A percentile compares a stretch with the other conserved stretches of the same genome.
These are phyloP conservation scores for Wickerhamiella shivajii DNA, from an alignment of 805 yeast species.

Conservation along the genomic window DNA sequence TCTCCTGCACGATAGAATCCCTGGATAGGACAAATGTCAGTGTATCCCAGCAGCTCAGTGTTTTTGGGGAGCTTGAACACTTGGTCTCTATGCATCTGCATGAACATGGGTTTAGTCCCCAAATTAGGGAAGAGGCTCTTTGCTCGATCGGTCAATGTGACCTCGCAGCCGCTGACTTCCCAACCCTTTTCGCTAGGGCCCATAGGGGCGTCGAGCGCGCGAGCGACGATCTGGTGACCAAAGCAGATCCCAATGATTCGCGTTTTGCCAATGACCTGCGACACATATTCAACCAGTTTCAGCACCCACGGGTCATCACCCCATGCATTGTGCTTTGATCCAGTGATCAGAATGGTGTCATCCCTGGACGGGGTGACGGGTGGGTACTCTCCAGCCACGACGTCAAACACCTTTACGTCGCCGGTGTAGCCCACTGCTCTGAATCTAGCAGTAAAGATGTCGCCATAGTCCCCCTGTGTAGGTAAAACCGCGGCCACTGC, in stretches of 20 bases:
- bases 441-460: conserved; percentile 20
- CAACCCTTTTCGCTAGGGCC: conserved; percentile 48
- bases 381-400: conserved; percentile 21
- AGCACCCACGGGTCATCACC: conserved; percentile 25
- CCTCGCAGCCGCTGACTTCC: conserved; percentile 51
- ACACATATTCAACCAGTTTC: conserved; percentile 21
- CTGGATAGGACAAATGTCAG: conserved; percentile 45
- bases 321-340: conserved; percentile 26
- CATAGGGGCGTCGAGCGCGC: conserved; percentile 49
- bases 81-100: conserved; percentile 47
- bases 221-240: conserved; percentile 70
- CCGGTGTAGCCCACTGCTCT: conserved; percentile 18
- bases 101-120: conserved; percentile 19
- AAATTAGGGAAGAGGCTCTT: conserved; percentile 24
- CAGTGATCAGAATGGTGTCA: conserved; percentile 27
- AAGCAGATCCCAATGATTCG: conserved; percentile 52
- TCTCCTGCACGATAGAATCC: conserved; percentile 43
- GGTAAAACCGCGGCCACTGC: conserved; percentile 19
- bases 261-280: conserved; percentile 12
- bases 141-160: conserved; percentile 34
- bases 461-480: conserved; percentile 24
- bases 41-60: conserved; percentile 36
- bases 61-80: conserved; percentile 32
- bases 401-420: conserved; percentile 18
- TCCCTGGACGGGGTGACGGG: conserved; percentile 6